These are phyloP conservation scores for Coprinopsis sp. DNA, from an alignment of 768 basidiomycete genomes.

Conservation along the genomic window DNA sequence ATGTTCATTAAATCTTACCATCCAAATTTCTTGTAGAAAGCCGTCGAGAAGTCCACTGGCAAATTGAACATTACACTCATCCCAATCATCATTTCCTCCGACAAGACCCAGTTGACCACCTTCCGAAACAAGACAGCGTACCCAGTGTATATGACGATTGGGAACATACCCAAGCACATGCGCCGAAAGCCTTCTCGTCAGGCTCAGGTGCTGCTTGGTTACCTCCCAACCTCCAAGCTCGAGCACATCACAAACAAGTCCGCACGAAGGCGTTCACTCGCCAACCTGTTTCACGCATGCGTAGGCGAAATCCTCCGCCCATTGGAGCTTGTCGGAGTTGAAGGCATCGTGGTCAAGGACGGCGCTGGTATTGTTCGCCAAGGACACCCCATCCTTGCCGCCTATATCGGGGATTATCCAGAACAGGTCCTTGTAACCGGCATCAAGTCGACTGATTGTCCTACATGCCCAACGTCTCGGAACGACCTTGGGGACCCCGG, in stretches of 20 bases:
- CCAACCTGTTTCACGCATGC: conserved; percentile 35
- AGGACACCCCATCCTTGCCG: conserved; percentile 36
- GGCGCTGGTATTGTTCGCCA: conserved; percentile 29
- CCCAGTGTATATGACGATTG: conserved; percentile 46
- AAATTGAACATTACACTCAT: conserved; percentile 23
- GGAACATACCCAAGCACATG: conserved; percentile 39
- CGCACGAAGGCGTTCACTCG: conserved; percentile 15
- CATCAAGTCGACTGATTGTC: conserved; percentile 24
- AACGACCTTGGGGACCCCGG: conserved; percentile 17
- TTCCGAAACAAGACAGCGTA: conserved; percentile 40
- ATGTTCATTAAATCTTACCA: not conserved
- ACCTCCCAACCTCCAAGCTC: conserved; percentile 35
- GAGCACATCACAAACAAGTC: conserved; percentile 24
- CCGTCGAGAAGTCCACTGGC: conserved; percentile 18
- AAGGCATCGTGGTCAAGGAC: conserved; percentile 23
- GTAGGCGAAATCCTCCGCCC: conserved; percentile 26
- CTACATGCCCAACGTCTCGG: conserved; percentile 16
- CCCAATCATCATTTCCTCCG: conserved; percentile 41
- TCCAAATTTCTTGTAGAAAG: not conserved
- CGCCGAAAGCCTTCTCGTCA: conserved; percentile 31
- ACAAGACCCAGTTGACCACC: conserved; percentile 39
- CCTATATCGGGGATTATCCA: conserved; percentile 37
- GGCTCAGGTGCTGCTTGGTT: conserved; percentile 32
- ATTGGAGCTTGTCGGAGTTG: conserved; percentile 19
- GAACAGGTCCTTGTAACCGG: conserved; percentile 38